Evolutionary conservation across 768 basidiomycete species (phyloP), one percentile per base, ranked within the genome.

Genomic region (Lactifluus pinguis): DNA sequence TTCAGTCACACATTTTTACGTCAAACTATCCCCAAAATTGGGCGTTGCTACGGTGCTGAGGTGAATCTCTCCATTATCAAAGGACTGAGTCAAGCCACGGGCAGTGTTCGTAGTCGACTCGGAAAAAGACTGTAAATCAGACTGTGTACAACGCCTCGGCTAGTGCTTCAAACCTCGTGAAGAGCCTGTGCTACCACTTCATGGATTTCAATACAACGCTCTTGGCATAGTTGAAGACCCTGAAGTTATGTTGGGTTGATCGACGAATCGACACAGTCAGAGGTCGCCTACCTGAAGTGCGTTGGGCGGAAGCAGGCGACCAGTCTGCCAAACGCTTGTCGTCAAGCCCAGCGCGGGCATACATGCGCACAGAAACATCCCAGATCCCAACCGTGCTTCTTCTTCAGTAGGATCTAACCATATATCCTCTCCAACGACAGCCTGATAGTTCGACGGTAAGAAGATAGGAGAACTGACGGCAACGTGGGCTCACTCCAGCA

Each of bases 241-340:
- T 92, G 11, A 41, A 39, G 17, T 49, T 44, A 25, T 59, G 13
- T 14, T 6, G 0, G 21, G 15, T 6, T 39, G 34, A 41, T 36
- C 30, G 30, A 15, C 5, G 17, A 10, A 29, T 44, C 65, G 17
- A 57, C 42, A 44, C 49, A 36, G 36, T 71, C 2, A 29, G 15
- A 19, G 6, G 17, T 21, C 32, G 68, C 84, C 73, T 65, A 89
- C 94, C 68, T 74, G 72, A 38, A 86, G 68, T 29, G 79, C 74
- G 59, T 87, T 76, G 8, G 76, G 75, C 0, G 81, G 69, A 2
- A 75, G 76, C 72, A 88, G 79, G 63, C 78, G 76, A 8, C 95
- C 94, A 6, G 84, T 82, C 71, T 95, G 85, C 87, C 90, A 92
- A n/a, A 95, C 62, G 70, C 82, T 91, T 1, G 93, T 95, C 11